Percentiles rank a stretch among this genome's conserved stretches.
Evolutionary conservation across 306 rosid genomes (phyloP).

Genomic region (Cicer judaicum): DNA sequence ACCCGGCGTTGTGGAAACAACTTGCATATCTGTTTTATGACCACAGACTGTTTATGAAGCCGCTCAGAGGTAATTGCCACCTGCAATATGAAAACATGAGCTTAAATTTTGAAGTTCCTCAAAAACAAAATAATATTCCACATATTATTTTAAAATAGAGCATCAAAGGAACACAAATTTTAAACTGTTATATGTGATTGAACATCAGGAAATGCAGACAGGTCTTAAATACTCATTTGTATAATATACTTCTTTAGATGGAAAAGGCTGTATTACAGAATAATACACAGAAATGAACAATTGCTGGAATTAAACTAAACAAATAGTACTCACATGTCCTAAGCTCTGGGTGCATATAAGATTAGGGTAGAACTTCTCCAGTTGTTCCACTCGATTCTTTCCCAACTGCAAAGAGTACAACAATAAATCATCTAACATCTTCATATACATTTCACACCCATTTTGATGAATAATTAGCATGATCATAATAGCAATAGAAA

Average conservation of each 20-base stretch:
- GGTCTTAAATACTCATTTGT: slow-evolving; percentile 18
- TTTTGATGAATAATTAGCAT: slow-evolving; percentile 9
- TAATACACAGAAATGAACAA: slow-evolving; percentile 32
- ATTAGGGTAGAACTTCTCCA: slow-evolving; percentile 89
- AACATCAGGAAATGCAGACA: slow-evolving; percentile 21
- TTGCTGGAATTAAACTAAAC: slow-evolving; percentile 31
- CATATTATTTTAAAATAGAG: slow-evolving; percentile 28
- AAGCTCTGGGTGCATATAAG: slow-evolving; percentile 88
- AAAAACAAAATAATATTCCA: slow-evolving; percentile 28
- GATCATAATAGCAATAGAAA: slow-evolving; percentile 18
- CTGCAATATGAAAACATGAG: slow-evolving; percentile 55
- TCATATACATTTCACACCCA: slow-evolving; percentile 33
- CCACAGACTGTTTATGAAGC: slow-evolving; percentile 88
- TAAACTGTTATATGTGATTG: slow-evolving; percentile 21
- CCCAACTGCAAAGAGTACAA: slow-evolving; percentile 70
- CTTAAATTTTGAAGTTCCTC: slow-evolving; percentile 32
- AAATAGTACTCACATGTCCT: slow-evolving; percentile 75
- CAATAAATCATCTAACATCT: slow-evolving; percentile 35
- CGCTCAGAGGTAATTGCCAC: slow-evolving; percentile 93
- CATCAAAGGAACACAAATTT: slow-evolving; percentile 26
- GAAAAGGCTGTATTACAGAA: slow-evolving; percentile 22
- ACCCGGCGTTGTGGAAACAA: slow-evolving; percentile 93
- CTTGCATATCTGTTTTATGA: slow-evolving; percentile 91
- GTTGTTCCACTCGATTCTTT: slow-evolving; percentile 77
- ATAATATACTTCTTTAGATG: slow-evolving; percentile 15